A percentile compares a stretch with the other conserved stretches of the same genome.
Conservation (phyloP, 441 rosid species). For the Bruguiera hainesii region DNA sequence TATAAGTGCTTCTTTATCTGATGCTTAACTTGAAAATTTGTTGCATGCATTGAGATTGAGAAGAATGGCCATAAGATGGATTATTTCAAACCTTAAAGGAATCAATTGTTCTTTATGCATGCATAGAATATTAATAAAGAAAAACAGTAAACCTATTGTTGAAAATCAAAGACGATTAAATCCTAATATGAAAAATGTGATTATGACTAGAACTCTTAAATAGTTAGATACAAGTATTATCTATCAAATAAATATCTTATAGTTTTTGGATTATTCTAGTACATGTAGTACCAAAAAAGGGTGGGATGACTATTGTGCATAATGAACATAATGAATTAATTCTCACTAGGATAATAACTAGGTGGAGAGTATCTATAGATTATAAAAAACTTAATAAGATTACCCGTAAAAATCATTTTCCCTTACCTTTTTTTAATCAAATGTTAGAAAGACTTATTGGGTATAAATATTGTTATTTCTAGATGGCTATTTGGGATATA, state of each 20-base stretch:
- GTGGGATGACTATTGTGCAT: neutral
- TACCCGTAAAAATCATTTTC: neutral
- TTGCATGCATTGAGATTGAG: no score
- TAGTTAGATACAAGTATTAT: neutral
- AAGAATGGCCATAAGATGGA: no score
- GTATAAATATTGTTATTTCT: no score
- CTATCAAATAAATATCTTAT: no score
- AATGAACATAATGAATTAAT: neutral
- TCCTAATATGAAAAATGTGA: neutral
- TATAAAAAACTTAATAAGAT: neutral
- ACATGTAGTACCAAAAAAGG: neutral
- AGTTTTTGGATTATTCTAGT: neutral
- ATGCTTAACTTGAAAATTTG: no score
- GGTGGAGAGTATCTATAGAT: neutral
- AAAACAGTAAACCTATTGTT: no score
- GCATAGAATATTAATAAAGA: no score
- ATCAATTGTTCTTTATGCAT: no score
- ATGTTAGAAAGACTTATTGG: neutral
- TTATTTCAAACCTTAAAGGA: no score
- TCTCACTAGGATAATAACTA: neutral
- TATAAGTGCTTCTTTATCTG: no score
- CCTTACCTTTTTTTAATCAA: neutral
- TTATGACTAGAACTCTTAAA: neutral
- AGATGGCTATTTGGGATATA: no score
- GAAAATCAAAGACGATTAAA: no score